A percentile compares a stretch with the other conserved stretches of the same genome.
phyloP scores from a whole-genome alignment of 331 rosid species.

The Telfairia occidentalis region DNA sequence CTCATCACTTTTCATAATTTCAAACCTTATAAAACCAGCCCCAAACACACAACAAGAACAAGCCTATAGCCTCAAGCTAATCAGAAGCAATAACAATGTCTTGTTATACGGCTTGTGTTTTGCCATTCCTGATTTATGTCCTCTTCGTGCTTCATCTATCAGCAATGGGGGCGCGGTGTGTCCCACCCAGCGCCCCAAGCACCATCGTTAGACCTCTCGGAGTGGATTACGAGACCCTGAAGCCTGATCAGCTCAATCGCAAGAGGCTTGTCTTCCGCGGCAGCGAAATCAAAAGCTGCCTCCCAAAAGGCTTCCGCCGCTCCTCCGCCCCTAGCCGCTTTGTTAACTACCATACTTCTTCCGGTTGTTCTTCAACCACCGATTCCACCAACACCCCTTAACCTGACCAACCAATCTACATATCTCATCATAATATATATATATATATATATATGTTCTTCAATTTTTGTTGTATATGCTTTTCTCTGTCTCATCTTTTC shows the following conservation, averaged over 20 bases:
- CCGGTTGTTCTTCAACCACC: slow-evolving; percentile 37
- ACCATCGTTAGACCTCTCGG: slow-evolving; percentile 54
- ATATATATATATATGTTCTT: too few species aligned
- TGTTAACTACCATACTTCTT: slow-evolving; percentile 49
- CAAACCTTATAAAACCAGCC: slow-evolving; percentile 2
- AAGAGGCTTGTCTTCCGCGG: slow-evolving; percentile 29
- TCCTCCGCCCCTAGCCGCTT: slow-evolving; percentile 86
- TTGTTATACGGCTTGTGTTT: neutral
- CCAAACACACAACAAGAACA: neutral
- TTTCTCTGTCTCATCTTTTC: neutral
- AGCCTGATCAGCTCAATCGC: slow-evolving; percentile 31
- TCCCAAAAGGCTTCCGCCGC: slow-evolving; percentile 76
- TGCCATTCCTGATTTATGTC: slow-evolving; percentile 10
- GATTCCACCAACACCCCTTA: slow-evolving; percentile 7
- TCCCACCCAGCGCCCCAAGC: slow-evolving; percentile 84
- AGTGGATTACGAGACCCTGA: slow-evolving; percentile 23
- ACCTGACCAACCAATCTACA: too few species aligned
- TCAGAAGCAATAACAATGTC: too few species aligned
- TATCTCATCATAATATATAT: too few species aligned
- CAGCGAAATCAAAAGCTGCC: slow-evolving; percentile 46
- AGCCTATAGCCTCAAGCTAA: neutral
- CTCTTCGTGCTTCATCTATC: slow-evolving; percentile 14
- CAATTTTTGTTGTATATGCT: slow-evolving; percentile 8
- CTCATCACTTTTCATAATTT: neutral
- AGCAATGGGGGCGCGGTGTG: slow-evolving; percentile 40